Conservation (phyloP, 1,139 yeast genomes). For the Zygoascus sp. region DNA sequence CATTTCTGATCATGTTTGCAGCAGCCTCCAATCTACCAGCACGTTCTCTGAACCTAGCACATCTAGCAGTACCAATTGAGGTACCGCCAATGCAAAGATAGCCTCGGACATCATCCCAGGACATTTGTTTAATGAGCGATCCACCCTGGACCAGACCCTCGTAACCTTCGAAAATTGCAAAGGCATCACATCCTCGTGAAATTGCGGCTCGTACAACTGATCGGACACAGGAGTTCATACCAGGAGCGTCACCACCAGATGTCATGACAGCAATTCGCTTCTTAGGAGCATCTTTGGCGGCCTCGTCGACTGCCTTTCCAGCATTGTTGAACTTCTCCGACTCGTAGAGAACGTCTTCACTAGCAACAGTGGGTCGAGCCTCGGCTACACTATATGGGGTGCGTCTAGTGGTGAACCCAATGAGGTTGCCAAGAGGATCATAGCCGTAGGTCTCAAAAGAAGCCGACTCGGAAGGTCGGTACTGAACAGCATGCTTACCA, state of each 20-base stretch:
- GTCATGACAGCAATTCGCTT: slow-evolving; percentile 92
- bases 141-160: slow-evolving; percentile 83
- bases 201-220: slow-evolving; percentile 92
- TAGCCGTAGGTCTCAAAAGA: slow-evolving; percentile 46
- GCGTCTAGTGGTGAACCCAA: slow-evolving; percentile 49
- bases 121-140: slow-evolving; percentile 70
- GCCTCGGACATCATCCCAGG: slow-evolving; percentile 93
- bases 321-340: slow-evolving; percentile 4
- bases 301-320: background rate
- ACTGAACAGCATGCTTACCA: slow-evolving; percentile 7
- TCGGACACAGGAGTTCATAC: slow-evolving; percentile 94
- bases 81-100: slow-evolving; percentile 93
- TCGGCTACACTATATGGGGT: slow-evolving; percentile 33
- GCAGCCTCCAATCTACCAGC: slow-evolving; percentile 59
- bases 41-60: slow-evolving; percentile 78
- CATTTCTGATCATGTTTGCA: slow-evolving; percentile 40
- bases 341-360: slow-evolving; percentile 4
- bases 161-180: slow-evolving; percentile 91
- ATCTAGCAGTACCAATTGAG: slow-evolving; percentile 92
- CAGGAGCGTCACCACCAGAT: slow-evolving; percentile 98
- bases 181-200: slow-evolving; percentile 87
- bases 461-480: slow-evolving; percentile 32
- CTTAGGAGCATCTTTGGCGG: slow-evolving; percentile 17
- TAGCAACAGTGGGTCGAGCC: slow-evolving; percentile 8
- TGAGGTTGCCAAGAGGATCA: slow-evolving; percentile 57